These are phyloP conservation scores for Leptographium wingfieldii DNA, from an alignment of 2,329 filamentous ascomycete genomes.

Conservation along the genomic window DNA sequence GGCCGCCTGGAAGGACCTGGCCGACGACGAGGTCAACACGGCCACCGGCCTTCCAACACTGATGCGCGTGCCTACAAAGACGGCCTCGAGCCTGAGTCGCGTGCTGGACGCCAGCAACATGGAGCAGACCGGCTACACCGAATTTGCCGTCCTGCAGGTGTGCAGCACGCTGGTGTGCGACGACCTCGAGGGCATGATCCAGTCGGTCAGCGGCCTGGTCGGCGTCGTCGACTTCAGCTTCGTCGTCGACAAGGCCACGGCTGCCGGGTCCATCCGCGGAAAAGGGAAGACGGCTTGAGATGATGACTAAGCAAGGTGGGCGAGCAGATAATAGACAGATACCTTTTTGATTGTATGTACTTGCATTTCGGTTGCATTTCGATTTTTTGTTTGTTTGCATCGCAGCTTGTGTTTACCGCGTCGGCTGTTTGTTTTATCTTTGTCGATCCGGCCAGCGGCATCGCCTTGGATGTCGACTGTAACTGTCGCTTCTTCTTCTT, in stretches of 20 bases:
- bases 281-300: slow-evolving; percentile 13
- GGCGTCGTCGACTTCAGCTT: slow-evolving; percentile 67
- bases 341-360: neutral
- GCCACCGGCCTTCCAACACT: slow-evolving; percentile 3
- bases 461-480: slow-evolving; percentile 35
- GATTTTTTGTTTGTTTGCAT: too few relatives aligned
- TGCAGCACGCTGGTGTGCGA: slow-evolving; percentile 56
- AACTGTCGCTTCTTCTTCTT: slow-evolving; percentile 38
- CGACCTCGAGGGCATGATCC: slow-evolving; percentile 52
- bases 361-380: neutral
- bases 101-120: slow-evolving; percentile 54
- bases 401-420: too few relatives aligned
- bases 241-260: slow-evolving; percentile 27
- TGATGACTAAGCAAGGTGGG: neutral
- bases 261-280: slow-evolving; percentile 1
- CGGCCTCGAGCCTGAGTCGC: slow-evolving; percentile 14
- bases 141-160: slow-evolving; percentile 64
- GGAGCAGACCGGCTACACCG: slow-evolving; percentile 58
- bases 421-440: slow-evolving; percentile 16
- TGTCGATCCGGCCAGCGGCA: slow-evolving; percentile 15
- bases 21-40: slow-evolving; percentile 4
- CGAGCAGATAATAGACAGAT: neutral
- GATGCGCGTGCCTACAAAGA: slow-evolving; percentile 3
- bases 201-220: slow-evolving; percentile 51
- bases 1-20: slow-evolving; percentile 6